Base-by-base conservation (phyloP, 1,284 basidiomycete genomes). In the Naganishia liquefaciens region DNA sequence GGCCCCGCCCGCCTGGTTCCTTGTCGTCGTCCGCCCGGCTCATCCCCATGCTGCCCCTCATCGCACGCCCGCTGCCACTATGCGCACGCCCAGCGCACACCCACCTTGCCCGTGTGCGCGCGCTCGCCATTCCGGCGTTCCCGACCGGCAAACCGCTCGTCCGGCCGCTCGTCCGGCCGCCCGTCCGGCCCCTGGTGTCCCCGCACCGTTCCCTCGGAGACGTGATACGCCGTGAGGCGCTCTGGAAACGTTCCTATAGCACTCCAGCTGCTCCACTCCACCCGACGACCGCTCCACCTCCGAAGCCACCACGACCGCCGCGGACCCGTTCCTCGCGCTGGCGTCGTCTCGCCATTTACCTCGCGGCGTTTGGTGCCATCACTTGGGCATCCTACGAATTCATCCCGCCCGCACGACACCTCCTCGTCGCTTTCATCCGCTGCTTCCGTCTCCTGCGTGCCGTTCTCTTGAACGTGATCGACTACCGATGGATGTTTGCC, bases 401-500 rank as follows among this genome's bases (percentile, higher is more conserved):
- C 44, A 70, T 77, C 54, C 72, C 78, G 2, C 76, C 81, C 1
- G 78, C 81, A 47, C 76, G 81, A 30, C 79, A 82, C 66, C 72
- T 78, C 17, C 70, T 78, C 30, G 72, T 82, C 27, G 82, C 81
- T 2, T 68, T 75, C 19, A 81, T 87, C 37, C 84, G 93, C 66
- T 94, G 91, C 75, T 87, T 88, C 3, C 83, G 80, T 2, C 73
- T 84, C 15, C 81, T 80, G 66, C 65, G 70, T 49, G 82, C 83
- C 0, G 83, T 84, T 19, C 44, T 75, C 3, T 66, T 78, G 25
- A 80, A 80, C 64, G 88, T 87, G 3, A 80, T 91, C 61, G 93
- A 96, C 77, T 97, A 96, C 81, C 95, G 95, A 78, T 74, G 78
- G 68, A 88, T 87, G 5, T 87, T 95, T 77, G 79, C 84, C 28